A percentile compares a stretch with the other conserved stretches of the same genome.
Conservation (phyloP, 2,329 filamentous ascomycete species). For the Chaetomium strumarium region DNA sequence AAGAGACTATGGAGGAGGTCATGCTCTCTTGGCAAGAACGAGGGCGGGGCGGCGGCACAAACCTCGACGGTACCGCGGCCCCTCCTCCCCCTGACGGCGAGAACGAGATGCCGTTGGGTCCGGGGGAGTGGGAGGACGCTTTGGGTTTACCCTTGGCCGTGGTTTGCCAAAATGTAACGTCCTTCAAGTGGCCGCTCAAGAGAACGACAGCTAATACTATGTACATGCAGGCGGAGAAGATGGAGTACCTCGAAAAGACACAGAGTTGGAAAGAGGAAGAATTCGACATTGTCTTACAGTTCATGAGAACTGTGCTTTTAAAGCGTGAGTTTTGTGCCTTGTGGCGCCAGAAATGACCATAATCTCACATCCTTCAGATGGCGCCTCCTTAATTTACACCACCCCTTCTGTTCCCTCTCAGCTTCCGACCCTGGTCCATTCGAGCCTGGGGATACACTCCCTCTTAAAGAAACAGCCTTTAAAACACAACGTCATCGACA, state of each 20-base stretch:
- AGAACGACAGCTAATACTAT: conserved; percentile 23
- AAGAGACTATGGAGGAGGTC: conserved; percentile 78
- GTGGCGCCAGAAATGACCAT: conserved; percentile 2
- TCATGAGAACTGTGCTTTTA: conserved; percentile 79
- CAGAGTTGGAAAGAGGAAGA: conserved; percentile 93
- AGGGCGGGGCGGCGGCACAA: conserved; percentile 58
- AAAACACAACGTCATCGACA: conserved; percentile 86
- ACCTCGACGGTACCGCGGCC: conserved; percentile 55
- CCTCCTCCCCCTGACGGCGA: conserved; percentile 58
- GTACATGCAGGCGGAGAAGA: conserved; percentile 66
- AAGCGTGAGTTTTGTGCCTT: conserved; percentile 56
- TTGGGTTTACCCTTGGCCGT: conserved; percentile 83
- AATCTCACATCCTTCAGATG: conserved; percentile 48
- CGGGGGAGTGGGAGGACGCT: conserved; percentile 89
- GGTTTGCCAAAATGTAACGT: conserved; percentile 84
- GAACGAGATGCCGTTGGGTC: conserved; percentile 70
- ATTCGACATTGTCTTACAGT: conserved; percentile 93
- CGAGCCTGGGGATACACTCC: conserved; percentile 79
- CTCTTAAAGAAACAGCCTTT: conserved; percentile 71
- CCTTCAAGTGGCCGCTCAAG: background rate
- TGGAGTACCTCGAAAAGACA: conserved; percentile 83
- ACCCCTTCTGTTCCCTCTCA: conserved; percentile 70
- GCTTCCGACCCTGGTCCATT: conserved; percentile 74
- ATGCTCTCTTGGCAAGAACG: conserved; percentile 75
- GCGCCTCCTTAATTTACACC: conserved; percentile 79